phyloP scores from a whole-genome alignment of 148 eudicot genomes.

The Camellia japonica region DNA sequence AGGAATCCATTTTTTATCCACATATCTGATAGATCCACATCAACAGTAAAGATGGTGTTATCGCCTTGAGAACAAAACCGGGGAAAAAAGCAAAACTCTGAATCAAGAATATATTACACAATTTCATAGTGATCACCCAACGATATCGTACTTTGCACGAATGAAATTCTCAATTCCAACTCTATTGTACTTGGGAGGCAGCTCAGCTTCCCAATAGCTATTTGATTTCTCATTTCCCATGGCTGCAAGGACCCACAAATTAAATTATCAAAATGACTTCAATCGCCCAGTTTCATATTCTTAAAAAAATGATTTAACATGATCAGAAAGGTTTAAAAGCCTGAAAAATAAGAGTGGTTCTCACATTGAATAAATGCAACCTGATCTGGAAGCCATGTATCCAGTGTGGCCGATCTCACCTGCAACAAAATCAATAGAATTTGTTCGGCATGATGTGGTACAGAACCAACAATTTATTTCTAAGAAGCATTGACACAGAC shows the following conservation, averaged over 20 bases:
- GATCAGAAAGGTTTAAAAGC: neutral
- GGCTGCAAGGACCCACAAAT: conserved; percentile 45
- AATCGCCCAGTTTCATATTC: neutral
- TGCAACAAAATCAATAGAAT: conserved; percentile 27
- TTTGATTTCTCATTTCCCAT: conserved; percentile 94
- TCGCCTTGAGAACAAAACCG: neutral
- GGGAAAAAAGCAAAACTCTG: neutral
- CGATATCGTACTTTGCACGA: conserved; percentile 80
- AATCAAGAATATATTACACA: neutral
- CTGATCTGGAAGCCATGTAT: conserved; percentile 81
- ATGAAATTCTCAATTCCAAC: conserved; percentile 99
- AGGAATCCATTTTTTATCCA: conserved; percentile 55
- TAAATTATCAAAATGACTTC: conserved; percentile 2
- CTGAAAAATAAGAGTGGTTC: conserved; percentile 13
- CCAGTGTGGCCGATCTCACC: conserved; percentile 72
- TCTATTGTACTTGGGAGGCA: conserved; percentile 95
- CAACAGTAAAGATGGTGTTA: neutral
- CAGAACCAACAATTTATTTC: neutral
- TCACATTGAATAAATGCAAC: conserved; percentile 53
- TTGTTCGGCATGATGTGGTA: neutral
- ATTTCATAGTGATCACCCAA: conserved; percentile 22
- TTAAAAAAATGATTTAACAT: neutral
- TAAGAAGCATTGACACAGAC: no score
- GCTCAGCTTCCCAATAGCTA: conserved; percentile 95
- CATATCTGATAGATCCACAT: conserved; percentile 39